A percentile compares a stretch with the other conserved stretches of the same genome.
Evolutionary conservation across 2,329 filamentous ascomycete genomes (phyloP).

Genomic region (Paraconiothyrium sp.): DNA sequence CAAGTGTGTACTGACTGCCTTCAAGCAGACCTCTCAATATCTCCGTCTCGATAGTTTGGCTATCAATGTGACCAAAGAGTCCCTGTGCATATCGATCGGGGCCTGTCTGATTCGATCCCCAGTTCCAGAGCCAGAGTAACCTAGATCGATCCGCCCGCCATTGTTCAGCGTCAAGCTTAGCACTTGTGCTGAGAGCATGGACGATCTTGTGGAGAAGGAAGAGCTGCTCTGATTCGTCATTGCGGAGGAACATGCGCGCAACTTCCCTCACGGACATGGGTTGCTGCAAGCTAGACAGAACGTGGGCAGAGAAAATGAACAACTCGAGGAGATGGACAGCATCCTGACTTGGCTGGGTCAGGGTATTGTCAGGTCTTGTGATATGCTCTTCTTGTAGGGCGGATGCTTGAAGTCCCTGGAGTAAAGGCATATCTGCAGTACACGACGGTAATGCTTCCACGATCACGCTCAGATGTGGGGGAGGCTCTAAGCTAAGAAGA

Average conservation of each 20-base stretch:
- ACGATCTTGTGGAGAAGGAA: slow-evolving; percentile 68
- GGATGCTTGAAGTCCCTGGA: slow-evolving; percentile 43
- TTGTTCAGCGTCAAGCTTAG: slow-evolving; percentile 67
- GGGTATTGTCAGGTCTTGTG: slow-evolving; percentile 66
- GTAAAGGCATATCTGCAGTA: slow-evolving; percentile 45
- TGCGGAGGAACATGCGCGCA: slow-evolving; percentile 70
- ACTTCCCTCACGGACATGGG: slow-evolving; percentile 54
- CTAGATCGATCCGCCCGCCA: slow-evolving; percentile 65
- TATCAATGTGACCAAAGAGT: slow-evolving; percentile 66
- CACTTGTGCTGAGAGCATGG: slow-evolving; percentile 60
- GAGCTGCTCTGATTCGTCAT: slow-evolving; percentile 72
- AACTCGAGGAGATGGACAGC: slow-evolving; percentile 70
- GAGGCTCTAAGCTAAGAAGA: slow-evolving; percentile 68
- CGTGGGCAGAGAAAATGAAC: slow-evolving; percentile 63
- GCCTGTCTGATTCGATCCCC: slow-evolving; percentile 65
- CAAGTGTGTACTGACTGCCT: slow-evolving; percentile 71
- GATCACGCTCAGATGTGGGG: slow-evolving; percentile 57
- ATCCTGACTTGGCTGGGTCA: slow-evolving; percentile 69
- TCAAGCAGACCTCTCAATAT: slow-evolving; percentile 74
- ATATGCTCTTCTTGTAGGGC: slow-evolving; percentile 58
- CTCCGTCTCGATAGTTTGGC: slow-evolving; percentile 72
- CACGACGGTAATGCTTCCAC: slow-evolving; percentile 56
- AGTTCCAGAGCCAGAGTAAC: slow-evolving; percentile 77
- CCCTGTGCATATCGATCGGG: slow-evolving; percentile 56
- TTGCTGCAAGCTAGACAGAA: slow-evolving; percentile 54